Evolutionary conservation across 1,139 yeast species (phyloP).

Genomic region (Protomyces gravidus): DNA sequence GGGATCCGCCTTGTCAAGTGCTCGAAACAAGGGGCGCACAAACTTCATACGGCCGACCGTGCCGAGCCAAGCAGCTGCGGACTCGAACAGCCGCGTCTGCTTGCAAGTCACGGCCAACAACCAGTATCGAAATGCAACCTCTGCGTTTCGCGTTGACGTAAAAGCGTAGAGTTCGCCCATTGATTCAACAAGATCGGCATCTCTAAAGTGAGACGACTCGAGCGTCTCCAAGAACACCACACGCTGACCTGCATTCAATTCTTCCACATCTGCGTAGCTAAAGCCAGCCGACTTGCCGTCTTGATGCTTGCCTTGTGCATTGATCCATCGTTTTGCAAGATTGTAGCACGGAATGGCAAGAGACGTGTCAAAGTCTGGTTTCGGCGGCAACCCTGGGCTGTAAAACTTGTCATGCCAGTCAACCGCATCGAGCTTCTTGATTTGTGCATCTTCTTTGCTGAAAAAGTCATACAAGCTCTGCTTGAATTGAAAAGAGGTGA

Average conservation of each 20-base stretch:
- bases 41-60: slow-evolving; percentile 94
- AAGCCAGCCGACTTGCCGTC: slow-evolving; percentile 39
- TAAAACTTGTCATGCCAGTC: slow-evolving; percentile 86
- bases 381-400: slow-evolving; percentile 79
- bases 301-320: slow-evolving; percentile 38
- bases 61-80: slow-evolving; percentile 76
- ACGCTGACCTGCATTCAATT: slow-evolving; percentile 68
- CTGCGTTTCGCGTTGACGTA: slow-evolving; percentile 62
- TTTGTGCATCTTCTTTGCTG: slow-evolving; percentile 39
- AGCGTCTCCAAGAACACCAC: slow-evolving; percentile 73
- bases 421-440: slow-evolving; percentile 54
- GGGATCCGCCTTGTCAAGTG: slow-evolving; percentile 61
- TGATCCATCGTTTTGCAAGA: slow-evolving; percentile 64
- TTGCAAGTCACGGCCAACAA: slow-evolving; percentile 44
- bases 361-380: slow-evolving; percentile 69
- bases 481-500: slow-evolving; percentile 76
- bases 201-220: slow-evolving; percentile 42
- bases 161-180: slow-evolving; percentile 51
- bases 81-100: slow-evolving; percentile 42
- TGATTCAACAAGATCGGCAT: slow-evolving; percentile 43
- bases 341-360: slow-evolving; percentile 67
- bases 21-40: slow-evolving; percentile 77
- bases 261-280: slow-evolving; percentile 47
- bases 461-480: slow-evolving; percentile 65
- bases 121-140: slow-evolving; percentile 75